Conservation (phyloP, 2,329 filamentous ascomycete species). For the Botrytis galanthina region DNA sequence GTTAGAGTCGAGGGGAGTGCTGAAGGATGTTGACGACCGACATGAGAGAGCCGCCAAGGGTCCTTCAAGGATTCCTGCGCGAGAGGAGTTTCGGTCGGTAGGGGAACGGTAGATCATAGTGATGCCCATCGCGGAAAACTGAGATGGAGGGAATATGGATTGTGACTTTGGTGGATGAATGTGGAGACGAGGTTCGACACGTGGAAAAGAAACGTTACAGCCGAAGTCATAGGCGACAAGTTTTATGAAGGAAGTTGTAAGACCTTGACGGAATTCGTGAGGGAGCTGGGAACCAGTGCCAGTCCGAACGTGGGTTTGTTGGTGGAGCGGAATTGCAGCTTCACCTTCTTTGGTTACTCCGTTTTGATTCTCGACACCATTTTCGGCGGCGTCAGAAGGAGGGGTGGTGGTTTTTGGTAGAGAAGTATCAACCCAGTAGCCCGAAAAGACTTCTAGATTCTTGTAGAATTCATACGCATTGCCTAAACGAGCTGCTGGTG, state of each 20-base stretch:
- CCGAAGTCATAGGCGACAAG: constrained; percentile 65
- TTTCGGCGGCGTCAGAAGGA: constrained; percentile 23
- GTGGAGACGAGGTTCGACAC: constrained; percentile 59
- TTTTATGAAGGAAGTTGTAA: constrained; percentile 61
- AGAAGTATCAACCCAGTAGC: constrained; percentile 63
- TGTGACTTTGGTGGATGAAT: constrained; percentile 42
- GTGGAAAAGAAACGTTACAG: constrained; percentile 56
- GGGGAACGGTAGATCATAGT: constrained; percentile 61
- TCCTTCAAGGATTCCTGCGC: constrained; percentile 58
- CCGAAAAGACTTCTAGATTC: constrained; percentile 57
- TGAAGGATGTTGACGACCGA: constrained; percentile 54
- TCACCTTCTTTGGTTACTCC: constrained; percentile 22
- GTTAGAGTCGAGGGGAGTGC: constrained; percentile 54
- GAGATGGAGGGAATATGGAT: constrained; percentile 41
- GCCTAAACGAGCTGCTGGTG: constrained; percentile 54
- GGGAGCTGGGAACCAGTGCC: constrained; percentile 56
- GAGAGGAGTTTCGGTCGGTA: constrained; percentile 57
- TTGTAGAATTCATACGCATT: constrained; percentile 67
- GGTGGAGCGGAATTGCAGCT: constrained; percentile 26
- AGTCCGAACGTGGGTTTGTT: constrained; percentile 42
- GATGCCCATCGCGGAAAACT: constrained; percentile 55
- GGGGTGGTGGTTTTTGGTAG: constrained; percentile 26
- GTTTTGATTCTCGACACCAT: constrained; percentile 16
- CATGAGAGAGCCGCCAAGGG: constrained; percentile 60
- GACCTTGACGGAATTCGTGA: constrained; percentile 53